phyloP scores from a whole-genome alignment of 495 filamentous ascomycete species.

The Tuber aestivum region DNA sequence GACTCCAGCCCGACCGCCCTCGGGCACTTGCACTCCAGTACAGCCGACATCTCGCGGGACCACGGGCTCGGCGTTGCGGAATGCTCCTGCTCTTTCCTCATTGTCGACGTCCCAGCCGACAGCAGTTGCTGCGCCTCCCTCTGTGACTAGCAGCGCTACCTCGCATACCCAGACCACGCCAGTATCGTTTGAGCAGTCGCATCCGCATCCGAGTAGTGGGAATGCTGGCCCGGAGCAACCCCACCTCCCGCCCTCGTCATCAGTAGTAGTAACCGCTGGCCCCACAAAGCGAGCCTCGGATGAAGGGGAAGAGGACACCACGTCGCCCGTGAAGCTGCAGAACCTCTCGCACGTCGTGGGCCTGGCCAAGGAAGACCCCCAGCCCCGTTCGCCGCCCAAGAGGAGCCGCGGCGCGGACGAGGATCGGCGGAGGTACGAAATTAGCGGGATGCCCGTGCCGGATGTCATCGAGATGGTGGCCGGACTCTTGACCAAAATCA shows the following conservation, averaged over 20 bases:
- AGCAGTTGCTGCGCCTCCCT: constrained; percentile 21
- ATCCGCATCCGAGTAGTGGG: constrained; percentile 13
- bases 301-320: constrained; percentile 8
- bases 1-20: constrained; percentile 26
- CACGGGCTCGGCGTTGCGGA: constrained; percentile 30
- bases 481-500: constrained; percentile 95
- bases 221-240: background rate
- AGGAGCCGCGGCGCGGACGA: constrained; percentile 29
- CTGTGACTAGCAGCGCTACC: background rate
- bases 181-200: constrained; percentile 13
- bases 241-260: constrained; percentile 16
- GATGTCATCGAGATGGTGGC: constrained; percentile 99
- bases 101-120: constrained; percentile 21
- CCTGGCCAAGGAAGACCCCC: constrained; percentile 33
- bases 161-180: background rate
- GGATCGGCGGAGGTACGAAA: constrained; percentile 61
- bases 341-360: constrained; percentile 39
- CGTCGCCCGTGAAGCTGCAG: constrained; percentile 32
- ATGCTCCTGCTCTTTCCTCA: constrained; percentile 30
- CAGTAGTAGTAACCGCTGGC: constrained; percentile 18
- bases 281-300: constrained; percentile 32
- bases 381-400: constrained; percentile 23
- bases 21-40: constrained; percentile 27
- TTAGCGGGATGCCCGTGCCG: constrained; percentile 92
- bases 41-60: constrained; percentile 33